Percentiles rank a stretch among this genome's conserved stretches.
Conservation (phyloP, 495 filamentous ascomycete genomes). For the Penicillium samsonianum region DNA sequence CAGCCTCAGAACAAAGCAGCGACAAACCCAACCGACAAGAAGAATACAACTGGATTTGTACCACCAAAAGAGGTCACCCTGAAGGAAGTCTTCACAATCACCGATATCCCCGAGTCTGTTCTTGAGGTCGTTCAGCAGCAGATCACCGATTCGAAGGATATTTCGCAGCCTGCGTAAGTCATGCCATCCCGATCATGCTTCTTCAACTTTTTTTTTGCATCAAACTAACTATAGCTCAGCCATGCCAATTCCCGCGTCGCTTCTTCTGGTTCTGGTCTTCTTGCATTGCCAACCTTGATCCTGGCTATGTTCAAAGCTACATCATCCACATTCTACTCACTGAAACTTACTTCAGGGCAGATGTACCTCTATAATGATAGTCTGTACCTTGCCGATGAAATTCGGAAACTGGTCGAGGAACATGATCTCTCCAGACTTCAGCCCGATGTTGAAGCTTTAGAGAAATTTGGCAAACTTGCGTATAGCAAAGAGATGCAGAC, state of each 20-base stretch:
- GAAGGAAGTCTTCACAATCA: constrained; percentile 84
- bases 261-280: constrained; percentile 71
- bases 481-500: constrained; percentile 86
- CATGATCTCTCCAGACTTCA: constrained; percentile 58
- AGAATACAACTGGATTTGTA: constrained; percentile 15
- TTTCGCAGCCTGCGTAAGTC: constrained; percentile 58
- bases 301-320: constrained; percentile 91
- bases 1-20: constrained; percentile 20
- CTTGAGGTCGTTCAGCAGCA: constrained; percentile 69
- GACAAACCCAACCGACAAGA: constrained; percentile 22
- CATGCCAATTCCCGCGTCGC: constrained; percentile 58
- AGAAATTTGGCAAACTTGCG: constrained; percentile 76
- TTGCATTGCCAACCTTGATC: constrained; percentile 77
- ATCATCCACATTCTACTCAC: constrained; percentile 74
- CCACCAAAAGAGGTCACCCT: constrained; percentile 67
- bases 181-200: background rate
- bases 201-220: constrained; percentile 12
- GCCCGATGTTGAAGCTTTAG: constrained; percentile 69
- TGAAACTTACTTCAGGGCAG: constrained; percentile 64
- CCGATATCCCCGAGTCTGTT: constrained; percentile 77
- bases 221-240: constrained; percentile 34
- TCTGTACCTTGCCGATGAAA: constrained; percentile 69
- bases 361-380: constrained; percentile 97
- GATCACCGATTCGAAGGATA: constrained; percentile 65
- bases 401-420: constrained; percentile 60